A percentile compares a stretch with the other conserved stretches of the same genome.
Evolutionary conservation across 2,329 filamentous ascomycete species (phyloP).

Genomic region (Ascochyta koolunga): DNA sequence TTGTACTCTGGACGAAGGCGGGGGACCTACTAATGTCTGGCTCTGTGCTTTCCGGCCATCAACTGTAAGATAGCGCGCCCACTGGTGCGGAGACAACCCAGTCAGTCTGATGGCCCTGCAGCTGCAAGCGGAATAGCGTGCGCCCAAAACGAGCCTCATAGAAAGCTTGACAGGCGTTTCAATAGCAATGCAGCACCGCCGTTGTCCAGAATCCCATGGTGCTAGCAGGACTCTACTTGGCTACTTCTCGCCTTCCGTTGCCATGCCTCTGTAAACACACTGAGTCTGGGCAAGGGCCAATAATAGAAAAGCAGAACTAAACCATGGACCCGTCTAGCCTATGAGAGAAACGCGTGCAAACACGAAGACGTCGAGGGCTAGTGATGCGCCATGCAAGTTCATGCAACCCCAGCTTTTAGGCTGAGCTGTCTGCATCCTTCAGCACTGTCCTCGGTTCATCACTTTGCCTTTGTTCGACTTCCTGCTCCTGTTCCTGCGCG

Average conservation of each 20-base stretch:
- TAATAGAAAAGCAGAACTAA: constrained; percentile 2
- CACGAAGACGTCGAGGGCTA: constrained; percentile 22
- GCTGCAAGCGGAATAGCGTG: constrained; percentile 9
- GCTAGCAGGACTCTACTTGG: neutral
- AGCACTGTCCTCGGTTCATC: neutral
- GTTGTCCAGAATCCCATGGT: neutral
- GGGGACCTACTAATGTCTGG: constrained; percentile 34
- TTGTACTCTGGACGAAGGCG: constrained; percentile 32
- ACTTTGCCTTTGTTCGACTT: neutral
- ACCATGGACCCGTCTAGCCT: constrained; percentile 16
- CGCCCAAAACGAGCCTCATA: neutral
- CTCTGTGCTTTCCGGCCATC: constrained; percentile 19
- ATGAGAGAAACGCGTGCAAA: constrained; percentile 16
- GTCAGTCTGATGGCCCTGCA: constrained; percentile 6
- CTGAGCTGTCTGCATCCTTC: constrained; percentile 3
- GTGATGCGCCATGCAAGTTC: constrained; percentile 12
- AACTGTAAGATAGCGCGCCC: constrained; percentile 11
- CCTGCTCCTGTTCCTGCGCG: no score
- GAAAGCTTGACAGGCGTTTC: neutral
- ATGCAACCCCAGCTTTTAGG: constrained; percentile 14
- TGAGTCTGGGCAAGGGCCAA: neutral
- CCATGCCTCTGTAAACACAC: constrained; percentile 1
- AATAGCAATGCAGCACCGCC: neutral
- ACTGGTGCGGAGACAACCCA: constrained; percentile 6
- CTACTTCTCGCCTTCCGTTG: constrained; percentile 1